Evolutionary conservation across 495 filamentous ascomycete genomes (phyloP).

Genomic region (Trypethelium eluteriae): DNA sequence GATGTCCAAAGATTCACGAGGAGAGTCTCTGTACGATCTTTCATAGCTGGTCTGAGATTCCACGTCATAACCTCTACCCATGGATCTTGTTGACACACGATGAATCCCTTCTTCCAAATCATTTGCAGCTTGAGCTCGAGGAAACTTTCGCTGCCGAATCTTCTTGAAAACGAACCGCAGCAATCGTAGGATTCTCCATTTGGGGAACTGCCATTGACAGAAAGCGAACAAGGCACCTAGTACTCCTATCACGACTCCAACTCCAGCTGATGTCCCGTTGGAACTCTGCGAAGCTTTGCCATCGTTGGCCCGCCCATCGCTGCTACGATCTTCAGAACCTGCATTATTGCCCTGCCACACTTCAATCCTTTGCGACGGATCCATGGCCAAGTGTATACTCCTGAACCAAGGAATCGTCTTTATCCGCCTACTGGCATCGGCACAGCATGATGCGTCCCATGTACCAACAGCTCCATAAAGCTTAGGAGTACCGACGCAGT

Average conservation of each 20-base stretch:
- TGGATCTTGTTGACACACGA: neutral
- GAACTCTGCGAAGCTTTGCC: neutral
- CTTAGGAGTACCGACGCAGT: neutral
- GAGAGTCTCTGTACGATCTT: neutral
- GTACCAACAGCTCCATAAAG: neutral
- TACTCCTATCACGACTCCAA: neutral
- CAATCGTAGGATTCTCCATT: neutral
- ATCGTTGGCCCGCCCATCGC: neutral
- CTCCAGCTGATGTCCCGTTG: neutral
- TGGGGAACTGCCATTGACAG: neutral
- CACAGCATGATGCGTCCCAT: neutral
- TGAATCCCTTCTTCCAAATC: neutral
- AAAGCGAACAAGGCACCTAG: neutral
- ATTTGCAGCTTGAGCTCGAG: neutral
- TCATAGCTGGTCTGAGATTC: neutral
- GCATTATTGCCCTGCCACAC: neutral
- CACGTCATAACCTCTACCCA: neutral
- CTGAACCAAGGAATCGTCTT: neutral
- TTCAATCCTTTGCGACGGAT: neutral
- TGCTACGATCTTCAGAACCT: neutral
- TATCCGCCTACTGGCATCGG: neutral
- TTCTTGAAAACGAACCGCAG: too few species aligned
- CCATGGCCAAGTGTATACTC: neutral
- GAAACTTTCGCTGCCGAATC: neutral
- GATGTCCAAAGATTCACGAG: neutral